These are phyloP conservation scores for Corynascus novoguineensis DNA, from an alignment of 495 filamentous ascomycete genomes.

Conservation along the genomic window DNA sequence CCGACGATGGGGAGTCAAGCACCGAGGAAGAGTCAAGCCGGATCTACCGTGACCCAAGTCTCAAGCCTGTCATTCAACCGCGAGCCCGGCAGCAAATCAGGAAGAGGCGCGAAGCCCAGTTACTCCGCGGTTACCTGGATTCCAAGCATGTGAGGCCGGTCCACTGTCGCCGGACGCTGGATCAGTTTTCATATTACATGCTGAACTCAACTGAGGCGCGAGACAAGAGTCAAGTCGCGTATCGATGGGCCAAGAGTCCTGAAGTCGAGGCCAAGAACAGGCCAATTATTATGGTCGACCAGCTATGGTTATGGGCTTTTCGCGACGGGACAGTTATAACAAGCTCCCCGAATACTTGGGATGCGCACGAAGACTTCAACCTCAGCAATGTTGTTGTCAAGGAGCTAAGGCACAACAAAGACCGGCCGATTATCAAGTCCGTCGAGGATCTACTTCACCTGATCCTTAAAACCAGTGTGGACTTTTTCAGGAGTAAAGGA, in stretches of 20 bases:
- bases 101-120: conserved; percentile 6
- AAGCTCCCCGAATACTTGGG: conserved; percentile 17
- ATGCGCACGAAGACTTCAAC: conserved; percentile 11
- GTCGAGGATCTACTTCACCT: conserved; percentile 15
- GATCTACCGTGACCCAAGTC: conserved; percentile 1
- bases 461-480: conserved; percentile 18
- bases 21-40: conserved; percentile 1
- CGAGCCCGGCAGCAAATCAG: conserved; percentile 1
- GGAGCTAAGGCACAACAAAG: conserved; percentile 17
- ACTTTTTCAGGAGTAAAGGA: conserved; percentile 21
- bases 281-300: conserved; percentile 24
- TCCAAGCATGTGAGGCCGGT: conserved; percentile 14
- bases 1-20: conserved; percentile 11
- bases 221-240: conserved; percentile 20
- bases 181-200: conserved; percentile 23
- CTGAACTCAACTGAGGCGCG: conserved; percentile 16
- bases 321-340: conserved; percentile 20
- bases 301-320: conserved; percentile 21
- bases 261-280: conserved; percentile 9
- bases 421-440: conserved; percentile 16
- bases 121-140: conserved; percentile 14
- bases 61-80: background rate
- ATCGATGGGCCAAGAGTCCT: conserved; percentile 15
- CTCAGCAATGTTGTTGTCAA: conserved; percentile 7
- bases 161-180: conserved; percentile 20